Evolutionary conservation across 2,329 filamentous ascomycete genomes (phyloP).

Genomic region (Colletotrichum orchidophilum): DNA sequence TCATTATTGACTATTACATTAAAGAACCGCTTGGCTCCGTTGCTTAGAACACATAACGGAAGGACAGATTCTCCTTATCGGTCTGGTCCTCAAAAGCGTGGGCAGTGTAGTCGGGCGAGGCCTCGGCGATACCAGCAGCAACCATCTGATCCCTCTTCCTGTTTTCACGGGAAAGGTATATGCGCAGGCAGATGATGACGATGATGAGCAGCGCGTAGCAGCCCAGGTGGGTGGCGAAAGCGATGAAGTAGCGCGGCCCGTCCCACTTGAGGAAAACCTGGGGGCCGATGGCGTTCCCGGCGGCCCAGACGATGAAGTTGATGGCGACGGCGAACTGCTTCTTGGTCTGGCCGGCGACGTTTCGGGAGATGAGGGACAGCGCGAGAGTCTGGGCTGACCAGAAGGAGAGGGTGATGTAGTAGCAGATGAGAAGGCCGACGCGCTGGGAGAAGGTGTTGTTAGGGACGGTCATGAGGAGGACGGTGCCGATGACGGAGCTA

Average conservation of each 20-base stretch:
- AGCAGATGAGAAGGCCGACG: slow-evolving; percentile 75
- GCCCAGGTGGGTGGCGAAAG: slow-evolving; percentile 74
- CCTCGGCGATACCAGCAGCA: slow-evolving; percentile 50
- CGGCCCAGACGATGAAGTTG: slow-evolving; percentile 76
- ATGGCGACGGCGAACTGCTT: slow-evolving; percentile 73
- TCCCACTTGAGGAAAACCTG: slow-evolving; percentile 72
- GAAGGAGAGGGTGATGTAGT: slow-evolving; percentile 82
- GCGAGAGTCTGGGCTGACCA: slow-evolving; percentile 77
- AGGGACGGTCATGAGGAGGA: slow-evolving; percentile 75
- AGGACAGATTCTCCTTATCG: slow-evolving; percentile 68
- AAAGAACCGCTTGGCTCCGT: neutral
- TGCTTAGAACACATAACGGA: slow-evolving; percentile 63
- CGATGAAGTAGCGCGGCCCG: slow-evolving; percentile 73
- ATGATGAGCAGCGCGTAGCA: slow-evolving; percentile 71
- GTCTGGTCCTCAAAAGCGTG: slow-evolving; percentile 72
- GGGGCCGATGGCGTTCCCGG: slow-evolving; percentile 74
- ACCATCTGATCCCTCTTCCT: slow-evolving; percentile 62
- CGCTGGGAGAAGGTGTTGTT: slow-evolving; percentile 66
- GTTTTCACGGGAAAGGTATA: slow-evolving; percentile 67
- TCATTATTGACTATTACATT: neutral
- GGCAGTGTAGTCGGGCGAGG: slow-evolving; percentile 50
- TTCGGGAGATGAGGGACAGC: slow-evolving; percentile 74
- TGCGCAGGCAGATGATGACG: slow-evolving; percentile 66
- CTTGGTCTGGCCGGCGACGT: slow-evolving; percentile 79
- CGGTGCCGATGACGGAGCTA: slow-evolving; percentile 76